A percentile compares a stretch with the other conserved stretches of the same genome.
These are phyloP conservation scores for Panaeolus cyanescens DNA, from an alignment of 768 basidiomycete genomes.

Conservation along the genomic window DNA sequence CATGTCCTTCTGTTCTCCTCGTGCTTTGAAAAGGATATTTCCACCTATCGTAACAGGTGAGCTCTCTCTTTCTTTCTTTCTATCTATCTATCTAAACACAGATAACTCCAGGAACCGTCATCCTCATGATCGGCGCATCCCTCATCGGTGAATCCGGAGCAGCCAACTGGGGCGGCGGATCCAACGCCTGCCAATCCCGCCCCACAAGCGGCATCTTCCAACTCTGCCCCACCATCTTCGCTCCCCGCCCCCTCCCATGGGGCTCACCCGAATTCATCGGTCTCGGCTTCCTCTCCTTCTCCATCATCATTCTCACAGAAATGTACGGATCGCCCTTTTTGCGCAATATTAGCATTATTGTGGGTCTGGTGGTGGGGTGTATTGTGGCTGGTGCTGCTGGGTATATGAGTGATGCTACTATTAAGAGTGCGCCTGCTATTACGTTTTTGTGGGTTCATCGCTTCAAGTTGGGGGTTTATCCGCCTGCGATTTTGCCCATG, in stretches of 20 bases:
- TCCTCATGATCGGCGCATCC: conserved; percentile 79
- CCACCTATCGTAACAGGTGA: conserved; percentile 79
- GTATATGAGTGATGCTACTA: conserved; percentile 69
- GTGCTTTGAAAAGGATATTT: conserved; percentile 65
- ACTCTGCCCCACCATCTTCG: conserved; percentile 71
- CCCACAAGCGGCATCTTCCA: conserved; percentile 67
- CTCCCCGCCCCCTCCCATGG: conserved; percentile 76
- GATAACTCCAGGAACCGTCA: conserved; percentile 72
- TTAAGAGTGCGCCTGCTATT: conserved; percentile 70
- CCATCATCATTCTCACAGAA: conserved; percentile 76
- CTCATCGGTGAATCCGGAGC: conserved; percentile 76
- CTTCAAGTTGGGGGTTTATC: conserved; percentile 77
- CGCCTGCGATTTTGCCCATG: conserved; percentile 60
- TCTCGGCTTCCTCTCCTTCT: conserved; percentile 82
- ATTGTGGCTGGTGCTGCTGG: conserved; percentile 81
- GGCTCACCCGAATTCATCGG: conserved; percentile 85
- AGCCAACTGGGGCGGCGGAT: conserved; percentile 84
- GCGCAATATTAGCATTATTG: conserved; percentile 77
- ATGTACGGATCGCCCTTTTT: conserved; percentile 85
- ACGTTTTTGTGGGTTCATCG: conserved; percentile 85
- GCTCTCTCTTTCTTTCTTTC: too few species aligned
- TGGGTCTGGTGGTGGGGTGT: conserved; percentile 75
- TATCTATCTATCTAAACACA: too few species aligned
- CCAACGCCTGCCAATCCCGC: conserved; percentile 65
- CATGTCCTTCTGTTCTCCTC: conserved; percentile 72